Percentiles rank a stretch among this genome's conserved stretches.
Conservation (phyloP, 2,329 filamentous ascomycete species). For the Monilinia vaccinii-corymbosi region DNA sequence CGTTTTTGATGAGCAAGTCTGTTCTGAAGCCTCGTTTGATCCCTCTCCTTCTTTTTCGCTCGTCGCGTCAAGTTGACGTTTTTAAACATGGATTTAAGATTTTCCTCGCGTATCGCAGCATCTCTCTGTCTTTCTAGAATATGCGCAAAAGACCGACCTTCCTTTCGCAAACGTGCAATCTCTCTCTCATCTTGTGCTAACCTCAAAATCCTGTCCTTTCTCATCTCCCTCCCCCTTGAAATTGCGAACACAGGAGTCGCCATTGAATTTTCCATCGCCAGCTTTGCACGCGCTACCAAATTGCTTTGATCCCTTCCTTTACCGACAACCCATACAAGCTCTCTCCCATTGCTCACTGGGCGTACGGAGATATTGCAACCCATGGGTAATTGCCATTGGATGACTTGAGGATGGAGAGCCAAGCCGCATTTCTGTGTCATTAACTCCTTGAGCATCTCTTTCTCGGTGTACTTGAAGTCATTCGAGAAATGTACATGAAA, state of each 20-base stretch:
- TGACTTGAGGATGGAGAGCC: slow-evolving; percentile 1
- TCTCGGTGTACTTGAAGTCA: neutral
- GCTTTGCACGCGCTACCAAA: neutral
- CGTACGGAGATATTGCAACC: neutral
- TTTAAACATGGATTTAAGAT: neutral
- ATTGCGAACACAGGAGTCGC: neutral
- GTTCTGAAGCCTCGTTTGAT: neutral
- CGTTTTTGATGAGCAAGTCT: neutral
- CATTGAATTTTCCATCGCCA: neutral
- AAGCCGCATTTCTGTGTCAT: neutral
- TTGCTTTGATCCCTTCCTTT: neutral
- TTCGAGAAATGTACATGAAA: neutral
- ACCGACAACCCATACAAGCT: slow-evolving; percentile 1
- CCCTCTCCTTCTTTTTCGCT: neutral
- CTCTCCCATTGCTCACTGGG: neutral
- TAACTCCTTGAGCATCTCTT: neutral
- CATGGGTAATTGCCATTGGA: neutral
- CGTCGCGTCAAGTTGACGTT: neutral
- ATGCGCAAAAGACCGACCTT: neutral
- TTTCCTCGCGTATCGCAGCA: neutral
- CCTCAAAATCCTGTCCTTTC: neutral
- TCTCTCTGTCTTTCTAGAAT: neutral
- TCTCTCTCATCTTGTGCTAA: neutral
- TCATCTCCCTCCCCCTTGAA: neutral
- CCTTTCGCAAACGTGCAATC: neutral